These are phyloP conservation scores for Barnettozyma californica DNA, from an alignment of 805 yeast genomes.

Conservation along the genomic window DNA sequence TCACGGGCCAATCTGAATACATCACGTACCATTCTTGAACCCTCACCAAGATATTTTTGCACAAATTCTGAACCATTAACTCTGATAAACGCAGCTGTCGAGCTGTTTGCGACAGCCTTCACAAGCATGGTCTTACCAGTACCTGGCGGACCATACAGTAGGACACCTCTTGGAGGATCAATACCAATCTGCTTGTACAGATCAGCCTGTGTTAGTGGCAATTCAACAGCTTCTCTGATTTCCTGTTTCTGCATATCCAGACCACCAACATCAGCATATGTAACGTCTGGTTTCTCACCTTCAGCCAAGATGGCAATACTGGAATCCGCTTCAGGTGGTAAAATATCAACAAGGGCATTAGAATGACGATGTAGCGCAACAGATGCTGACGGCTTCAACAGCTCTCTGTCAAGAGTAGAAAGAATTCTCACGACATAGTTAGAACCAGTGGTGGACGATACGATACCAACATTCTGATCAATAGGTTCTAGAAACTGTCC, in stretches of 20 bases:
- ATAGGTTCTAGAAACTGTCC: conserved; percentile 98
- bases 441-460: conserved; percentile 95
- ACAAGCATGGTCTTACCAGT: conserved; percentile 99
- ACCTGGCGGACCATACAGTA: conserved; percentile 99
- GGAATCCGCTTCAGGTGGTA: conserved; percentile 98
- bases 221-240: conserved; percentile 96
- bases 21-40: conserved; percentile 99
- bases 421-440: conserved; percentile 93
- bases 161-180: conserved; percentile 97
- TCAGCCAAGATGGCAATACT: conserved; percentile 93
- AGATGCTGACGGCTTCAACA: conserved; percentile 88
- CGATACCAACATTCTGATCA: conserved; percentile 94
- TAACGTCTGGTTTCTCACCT: conserved; percentile 85
- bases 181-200: conserved; percentile 96
- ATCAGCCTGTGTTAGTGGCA: conserved; percentile 94
- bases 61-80: conserved; percentile 98
- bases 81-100: conserved; percentile 93
- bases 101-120: conserved; percentile 95
- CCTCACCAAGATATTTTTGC: conserved; percentile 97
- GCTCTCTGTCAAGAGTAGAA: conserved; percentile 91
- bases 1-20: conserved; percentile 96
- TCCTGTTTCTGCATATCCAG: conserved; percentile 99
- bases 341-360: conserved; percentile 91
- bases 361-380: conserved; percentile 98
- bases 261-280: conserved; percentile 98